Evolutionary conservation across 2,329 filamentous ascomycete genomes (phyloP), one percentile per base, ranked within the genome.

Genomic region (Fusarium caatingaense): DNA sequence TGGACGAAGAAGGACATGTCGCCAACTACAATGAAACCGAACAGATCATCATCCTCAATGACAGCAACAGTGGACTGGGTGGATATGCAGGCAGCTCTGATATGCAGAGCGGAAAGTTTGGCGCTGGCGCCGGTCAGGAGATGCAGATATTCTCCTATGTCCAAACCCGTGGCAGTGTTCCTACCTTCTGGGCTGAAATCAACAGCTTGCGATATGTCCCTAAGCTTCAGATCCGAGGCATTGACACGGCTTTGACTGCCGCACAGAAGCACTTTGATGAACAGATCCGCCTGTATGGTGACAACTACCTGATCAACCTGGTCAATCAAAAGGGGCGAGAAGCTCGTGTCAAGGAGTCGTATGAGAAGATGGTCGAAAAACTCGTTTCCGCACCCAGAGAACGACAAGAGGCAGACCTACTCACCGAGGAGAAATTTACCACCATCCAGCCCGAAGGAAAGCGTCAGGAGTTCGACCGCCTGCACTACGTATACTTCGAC

Each of bases 11-110:
- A 66, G 96, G 96, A 25, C 90, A 98, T 78, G 96, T 96, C n/a
- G 93, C 96, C 71, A 99, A 99, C 80, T 99, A 95, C 86, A 99
- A 99, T 78, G 96, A 99, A 84, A 98, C 96, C 1, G 96, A 99
- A 78, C 96, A 99, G 78, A 86, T 96, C 34, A 86, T 97, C 65
- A 89, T 99, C 40, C 81, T 98, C 72, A 98, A 98, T 75, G 96
- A 98, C 80, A 87, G 83, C 58, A 86, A 88, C 49, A 89, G 89
- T 60, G 91, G 92, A 1, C 82, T 96, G 45, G 90, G 92, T 42
- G 94, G 94, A 9, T 97, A 93, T 79, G 91, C 91, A 51, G 92
- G 93, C 56, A 92, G 91, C 73, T 86, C 88, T 62, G 89, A 92
- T 21, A 92, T 92, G 83, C 88, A 92, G 75, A 94, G 92, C 77